These are phyloP conservation scores for Backusella morwellensis DNA, from an alignment of 192 early-diverging fungal species.

Conservation along the genomic window DNA sequence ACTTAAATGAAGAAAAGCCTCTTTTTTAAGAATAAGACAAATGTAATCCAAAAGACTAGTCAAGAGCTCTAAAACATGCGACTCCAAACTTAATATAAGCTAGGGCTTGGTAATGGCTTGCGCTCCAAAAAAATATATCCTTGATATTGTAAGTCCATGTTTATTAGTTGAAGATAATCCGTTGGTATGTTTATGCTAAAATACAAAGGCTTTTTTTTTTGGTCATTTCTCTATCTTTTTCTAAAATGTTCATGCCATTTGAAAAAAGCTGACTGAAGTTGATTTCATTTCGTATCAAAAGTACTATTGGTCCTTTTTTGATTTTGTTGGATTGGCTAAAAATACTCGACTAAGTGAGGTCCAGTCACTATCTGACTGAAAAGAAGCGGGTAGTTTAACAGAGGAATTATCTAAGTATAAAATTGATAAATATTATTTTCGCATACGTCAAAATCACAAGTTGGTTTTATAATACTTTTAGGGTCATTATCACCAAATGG, in stretches of 20 bases:
- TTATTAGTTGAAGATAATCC: not conserved
- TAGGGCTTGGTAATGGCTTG: not conserved
- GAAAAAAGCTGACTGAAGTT: not conserved
- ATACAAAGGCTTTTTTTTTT: not conserved
- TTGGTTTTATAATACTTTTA: not conserved
- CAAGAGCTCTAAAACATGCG: not conserved
- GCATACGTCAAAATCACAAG: not conserved
- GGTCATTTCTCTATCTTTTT: not conserved
- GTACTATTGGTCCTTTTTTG: not conserved
- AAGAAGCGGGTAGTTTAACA: not conserved
- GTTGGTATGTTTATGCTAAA: not conserved
- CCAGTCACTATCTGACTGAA: constrained; percentile 17
- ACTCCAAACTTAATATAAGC: not conserved
- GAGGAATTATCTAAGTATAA: not conserved
- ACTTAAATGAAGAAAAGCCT: not conserved
- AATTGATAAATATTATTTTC: not conserved
- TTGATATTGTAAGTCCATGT: not conserved
- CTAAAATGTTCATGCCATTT: not conserved
- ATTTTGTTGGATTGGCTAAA: not conserved
- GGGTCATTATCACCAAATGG: constrained; percentile 2
- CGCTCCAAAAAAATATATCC: not conserved
- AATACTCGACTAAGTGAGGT: constrained; percentile 12
- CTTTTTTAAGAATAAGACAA: not conserved
- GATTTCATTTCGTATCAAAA: not conserved
- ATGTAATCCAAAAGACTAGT: not conserved